Evolutionary conservation across 352 stramenopile species (phyloP).

Genomic region (Phytophthora rubi): DNA sequence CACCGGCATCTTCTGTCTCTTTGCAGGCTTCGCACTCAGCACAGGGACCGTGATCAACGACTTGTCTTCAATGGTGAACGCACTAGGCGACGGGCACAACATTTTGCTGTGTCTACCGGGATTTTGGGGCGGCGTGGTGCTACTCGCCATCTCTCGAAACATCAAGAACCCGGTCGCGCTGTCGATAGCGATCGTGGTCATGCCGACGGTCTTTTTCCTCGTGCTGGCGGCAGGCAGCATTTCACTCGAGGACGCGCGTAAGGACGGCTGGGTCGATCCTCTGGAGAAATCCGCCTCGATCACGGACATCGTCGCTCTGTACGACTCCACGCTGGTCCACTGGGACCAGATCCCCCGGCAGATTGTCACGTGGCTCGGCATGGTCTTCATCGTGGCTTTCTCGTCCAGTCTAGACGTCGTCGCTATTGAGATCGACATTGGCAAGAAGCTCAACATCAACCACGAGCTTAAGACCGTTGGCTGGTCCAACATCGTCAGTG

Average conservation of each 20-base stretch:
- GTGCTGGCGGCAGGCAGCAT: constrained; percentile 72
- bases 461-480: constrained; percentile 94
- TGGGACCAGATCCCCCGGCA: constrained; percentile 90
- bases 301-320: constrained; percentile 78
- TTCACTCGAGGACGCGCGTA: constrained; percentile 89
- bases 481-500: constrained; percentile 95
- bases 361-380: constrained; percentile 90
- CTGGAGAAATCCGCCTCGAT: constrained; percentile 59
- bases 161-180: constrained; percentile 72
- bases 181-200: constrained; percentile 80
- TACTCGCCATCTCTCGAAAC: constrained; percentile 79
- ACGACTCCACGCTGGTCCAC: constrained; percentile 90
- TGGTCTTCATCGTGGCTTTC: constrained; percentile 98
- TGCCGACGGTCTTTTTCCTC: constrained; percentile 92
- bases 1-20: constrained; percentile 96
- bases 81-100: constrained; percentile 55
- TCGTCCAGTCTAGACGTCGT: constrained; percentile 96
- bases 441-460: constrained; percentile 93
- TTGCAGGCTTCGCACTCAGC: constrained; percentile 90
- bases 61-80: constrained; percentile 71
- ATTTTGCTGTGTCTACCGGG: constrained; percentile 86
- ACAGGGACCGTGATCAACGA: constrained; percentile 90
- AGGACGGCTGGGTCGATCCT: constrained; percentile 87
- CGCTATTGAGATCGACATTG: constrained; percentile 97
- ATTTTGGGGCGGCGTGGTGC: constrained; percentile 74